These are phyloP conservation scores for Silene conica DNA, from an alignment of 148 eudicot species.

Conservation along the genomic window DNA sequence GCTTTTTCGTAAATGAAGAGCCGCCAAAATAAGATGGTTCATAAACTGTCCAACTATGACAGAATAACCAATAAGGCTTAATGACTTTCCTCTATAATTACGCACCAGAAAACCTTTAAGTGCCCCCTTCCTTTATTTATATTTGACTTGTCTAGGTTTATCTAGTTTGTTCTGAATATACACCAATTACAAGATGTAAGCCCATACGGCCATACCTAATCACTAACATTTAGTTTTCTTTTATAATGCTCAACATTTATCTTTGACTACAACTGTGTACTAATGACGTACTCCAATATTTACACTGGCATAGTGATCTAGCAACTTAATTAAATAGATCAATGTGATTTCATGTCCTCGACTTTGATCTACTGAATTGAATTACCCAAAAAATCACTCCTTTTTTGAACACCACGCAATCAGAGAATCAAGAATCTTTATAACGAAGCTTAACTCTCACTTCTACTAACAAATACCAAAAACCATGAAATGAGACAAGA, in stretches of 20 bases:
- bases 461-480: neutral
- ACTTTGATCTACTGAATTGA: neutral
- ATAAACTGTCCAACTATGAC: neutral
- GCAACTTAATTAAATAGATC: neutral
- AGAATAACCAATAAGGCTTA: neutral
- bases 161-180: neutral
- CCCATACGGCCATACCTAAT: constrained; percentile 1
- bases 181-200: neutral
- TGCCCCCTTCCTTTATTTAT: neutral
- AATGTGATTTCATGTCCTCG: neutral
- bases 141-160: neutral
- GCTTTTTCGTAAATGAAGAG: neutral
- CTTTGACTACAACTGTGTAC: neutral
- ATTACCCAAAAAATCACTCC: neutral
- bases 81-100: neutral
- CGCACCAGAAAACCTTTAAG: neutral
- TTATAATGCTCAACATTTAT: neutral
- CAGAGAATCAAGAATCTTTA: constrained; percentile 2
- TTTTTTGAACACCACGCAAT: neutral
- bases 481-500: neutral
- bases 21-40: neutral
- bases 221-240: neutral
- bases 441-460: neutral
- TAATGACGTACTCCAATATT: neutral
- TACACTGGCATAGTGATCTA: neutral